phyloP scores from a whole-genome alignment of 192 early-diverging fungal genomes.

The Rhizophlyctis rosea region DNA sequence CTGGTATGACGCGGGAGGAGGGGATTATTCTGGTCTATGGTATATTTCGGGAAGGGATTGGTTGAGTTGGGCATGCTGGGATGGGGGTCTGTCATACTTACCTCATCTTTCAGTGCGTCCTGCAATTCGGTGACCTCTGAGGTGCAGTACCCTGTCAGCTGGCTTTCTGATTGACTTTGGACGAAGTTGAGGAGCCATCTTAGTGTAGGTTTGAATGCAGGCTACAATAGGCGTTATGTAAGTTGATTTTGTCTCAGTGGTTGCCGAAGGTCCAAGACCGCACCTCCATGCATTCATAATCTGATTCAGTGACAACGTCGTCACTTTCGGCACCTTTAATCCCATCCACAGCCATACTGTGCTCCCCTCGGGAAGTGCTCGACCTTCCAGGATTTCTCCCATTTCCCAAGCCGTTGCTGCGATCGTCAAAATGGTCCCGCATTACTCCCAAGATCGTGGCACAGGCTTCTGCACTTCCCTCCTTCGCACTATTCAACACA shows the following conservation, averaged over 20 bases:
- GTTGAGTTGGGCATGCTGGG: not conserved
- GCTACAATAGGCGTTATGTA: conserved; percentile 7
- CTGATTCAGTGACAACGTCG: conserved; percentile 3
- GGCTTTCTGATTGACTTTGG: not conserved
- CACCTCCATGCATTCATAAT: conserved; percentile 35
- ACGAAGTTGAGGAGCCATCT: conserved; percentile 30
- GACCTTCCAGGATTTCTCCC: not conserved
- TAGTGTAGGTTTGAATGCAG: conserved; percentile 35
- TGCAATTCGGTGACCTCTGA: conserved; percentile 7
- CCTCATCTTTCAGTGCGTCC: conserved; percentile 3
- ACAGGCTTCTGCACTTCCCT: not conserved
- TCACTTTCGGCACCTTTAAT: not conserved
- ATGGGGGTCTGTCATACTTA: not conserved
- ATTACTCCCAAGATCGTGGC: not conserved
- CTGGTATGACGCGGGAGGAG: conserved; percentile 6
- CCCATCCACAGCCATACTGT: not conserved
- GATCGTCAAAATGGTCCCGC: not conserved
- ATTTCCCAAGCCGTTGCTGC: not conserved
- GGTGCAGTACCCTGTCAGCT: not conserved
- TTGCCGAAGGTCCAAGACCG: not conserved
- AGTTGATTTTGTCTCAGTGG: too few species aligned
- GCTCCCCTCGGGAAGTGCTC: not conserved
- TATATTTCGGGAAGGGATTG: not conserved
- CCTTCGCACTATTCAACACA: not conserved
- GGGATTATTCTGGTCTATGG: conserved; percentile 7